These are phyloP conservation scores for Inosperma sp. DNA, from an alignment of 768 basidiomycete species.

Conservation along the genomic window DNA sequence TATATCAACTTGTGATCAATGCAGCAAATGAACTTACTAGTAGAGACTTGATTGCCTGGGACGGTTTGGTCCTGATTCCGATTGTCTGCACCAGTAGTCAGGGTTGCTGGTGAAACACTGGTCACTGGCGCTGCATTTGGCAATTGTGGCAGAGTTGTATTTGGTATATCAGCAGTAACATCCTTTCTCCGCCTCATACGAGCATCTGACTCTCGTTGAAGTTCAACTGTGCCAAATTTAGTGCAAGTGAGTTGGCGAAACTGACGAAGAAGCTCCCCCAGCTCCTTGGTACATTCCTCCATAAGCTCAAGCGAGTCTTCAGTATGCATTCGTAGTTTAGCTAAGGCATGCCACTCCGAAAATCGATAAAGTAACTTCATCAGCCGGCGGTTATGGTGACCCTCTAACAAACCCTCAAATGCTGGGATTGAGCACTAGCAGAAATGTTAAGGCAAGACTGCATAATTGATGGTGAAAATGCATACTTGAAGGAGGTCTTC, in stretches of 20 bases:
- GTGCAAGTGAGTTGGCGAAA: conserved; percentile 29
- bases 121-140: neutral
- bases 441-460: no score
- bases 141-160: neutral
- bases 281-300: conserved; percentile 18
- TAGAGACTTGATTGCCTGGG: neutral
- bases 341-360: conserved; percentile 35
- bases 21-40: neutral
- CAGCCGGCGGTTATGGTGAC: conserved; percentile 23
- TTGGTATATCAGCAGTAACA: conserved; percentile 1
- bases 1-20: neutral
- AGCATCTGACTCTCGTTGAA: conserved; percentile 35
- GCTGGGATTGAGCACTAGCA: conserved; percentile 35
- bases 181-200: conserved; percentile 19
- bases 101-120: neutral
- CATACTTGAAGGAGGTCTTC: conserved; percentile 38
- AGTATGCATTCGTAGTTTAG: conserved; percentile 34
- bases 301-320: conserved; percentile 22
- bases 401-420: conserved; percentile 33
- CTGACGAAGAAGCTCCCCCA: conserved; percentile 27
- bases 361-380: conserved; percentile 31
- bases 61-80: neutral
- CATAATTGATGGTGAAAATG: neutral
- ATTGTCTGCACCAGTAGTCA: neutral
- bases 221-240: conserved; percentile 28